phyloP scores from a whole-genome alignment of 306 rosid genomes.

The Malus domestica region DNA sequence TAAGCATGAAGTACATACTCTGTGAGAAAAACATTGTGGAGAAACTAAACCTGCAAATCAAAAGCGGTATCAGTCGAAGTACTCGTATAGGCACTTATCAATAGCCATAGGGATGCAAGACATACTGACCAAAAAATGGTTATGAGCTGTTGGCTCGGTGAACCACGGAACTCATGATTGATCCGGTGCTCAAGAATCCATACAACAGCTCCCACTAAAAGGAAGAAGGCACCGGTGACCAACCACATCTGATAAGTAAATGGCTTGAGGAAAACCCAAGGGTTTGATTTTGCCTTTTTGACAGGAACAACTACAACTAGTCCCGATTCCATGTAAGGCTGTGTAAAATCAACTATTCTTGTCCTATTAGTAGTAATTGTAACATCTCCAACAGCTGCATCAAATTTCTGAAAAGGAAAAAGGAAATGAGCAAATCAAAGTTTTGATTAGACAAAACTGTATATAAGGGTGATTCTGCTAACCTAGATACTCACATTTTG shows the following conservation, averaged over 20 bases:
- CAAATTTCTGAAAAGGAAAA: slow-evolving; percentile 44
- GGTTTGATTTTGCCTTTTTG: slow-evolving; percentile 50
- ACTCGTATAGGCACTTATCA: neutral
- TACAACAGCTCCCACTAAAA: slow-evolving; percentile 70
- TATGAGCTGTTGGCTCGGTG: slow-evolving; percentile 67
- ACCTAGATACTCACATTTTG: slow-evolving; percentile 62
- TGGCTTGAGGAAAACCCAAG: slow-evolving; percentile 81
- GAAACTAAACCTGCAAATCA: slow-evolving; percentile 77
- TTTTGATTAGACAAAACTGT: slow-evolving; percentile 2
- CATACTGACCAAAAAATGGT: slow-evolving; percentile 75
- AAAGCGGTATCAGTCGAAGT: slow-evolving; percentile 11
- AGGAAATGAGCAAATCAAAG: neutral
- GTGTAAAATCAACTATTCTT: slow-evolving; percentile 77
- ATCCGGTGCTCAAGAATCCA: slow-evolving; percentile 93
- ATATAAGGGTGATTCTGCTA: neutral
- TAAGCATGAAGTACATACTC: slow-evolving; percentile 38
- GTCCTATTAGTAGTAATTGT: slow-evolving; percentile 75
- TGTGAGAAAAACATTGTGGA: slow-evolving; percentile 93
- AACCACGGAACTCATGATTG: slow-evolving; percentile 75
- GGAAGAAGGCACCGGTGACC: slow-evolving; percentile 62
- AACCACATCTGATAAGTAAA: slow-evolving; percentile 69
- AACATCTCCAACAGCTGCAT: slow-evolving; percentile 81
- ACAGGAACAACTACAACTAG: slow-evolving; percentile 65
- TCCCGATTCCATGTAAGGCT: slow-evolving; percentile 73
- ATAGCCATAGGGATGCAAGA: neutral